These are phyloP conservation scores for Linanthus parryae DNA, from an alignment of 148 eudicot species.

Conservation along the genomic window DNA sequence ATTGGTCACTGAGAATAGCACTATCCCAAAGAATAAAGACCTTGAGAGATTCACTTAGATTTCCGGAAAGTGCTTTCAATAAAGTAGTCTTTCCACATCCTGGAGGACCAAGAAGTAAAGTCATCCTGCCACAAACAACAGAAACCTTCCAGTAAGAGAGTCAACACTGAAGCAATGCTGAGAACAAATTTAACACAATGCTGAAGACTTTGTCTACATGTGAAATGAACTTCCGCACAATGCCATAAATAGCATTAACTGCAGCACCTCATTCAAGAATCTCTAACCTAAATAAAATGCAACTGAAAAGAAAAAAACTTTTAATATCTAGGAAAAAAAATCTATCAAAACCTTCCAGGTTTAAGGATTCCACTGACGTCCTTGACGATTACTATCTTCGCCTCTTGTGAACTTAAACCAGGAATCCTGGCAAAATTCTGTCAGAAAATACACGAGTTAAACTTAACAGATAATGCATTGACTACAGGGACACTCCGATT, in stretches of 20 bases:
- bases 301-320: no score
- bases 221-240: no score
- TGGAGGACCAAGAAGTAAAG: constrained; percentile 77
- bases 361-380: constrained; percentile 58
- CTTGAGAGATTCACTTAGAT: constrained; percentile 54
- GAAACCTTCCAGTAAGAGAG: neutral
- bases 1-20: neutral
- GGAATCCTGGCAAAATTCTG: constrained; percentile 37
- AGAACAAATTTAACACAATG: no score
- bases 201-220: no score
- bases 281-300: no score
- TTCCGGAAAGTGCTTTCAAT: constrained; percentile 68
- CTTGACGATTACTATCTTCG: constrained; percentile 45
- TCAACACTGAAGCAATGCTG: no score
- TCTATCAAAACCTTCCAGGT: constrained; percentile 56
- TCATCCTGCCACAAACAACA: constrained; percentile 43
- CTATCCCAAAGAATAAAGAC: constrained; percentile 16
- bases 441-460: constrained; percentile 2
- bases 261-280: no score
- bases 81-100: constrained; percentile 81
- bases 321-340: neutral
- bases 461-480: neutral
- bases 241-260: no score
- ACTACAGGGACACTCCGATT: neutral
- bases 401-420: constrained; percentile 35